Conservation (phyloP, 305 asterid genomes). For the Solanum hybrid region DNA sequence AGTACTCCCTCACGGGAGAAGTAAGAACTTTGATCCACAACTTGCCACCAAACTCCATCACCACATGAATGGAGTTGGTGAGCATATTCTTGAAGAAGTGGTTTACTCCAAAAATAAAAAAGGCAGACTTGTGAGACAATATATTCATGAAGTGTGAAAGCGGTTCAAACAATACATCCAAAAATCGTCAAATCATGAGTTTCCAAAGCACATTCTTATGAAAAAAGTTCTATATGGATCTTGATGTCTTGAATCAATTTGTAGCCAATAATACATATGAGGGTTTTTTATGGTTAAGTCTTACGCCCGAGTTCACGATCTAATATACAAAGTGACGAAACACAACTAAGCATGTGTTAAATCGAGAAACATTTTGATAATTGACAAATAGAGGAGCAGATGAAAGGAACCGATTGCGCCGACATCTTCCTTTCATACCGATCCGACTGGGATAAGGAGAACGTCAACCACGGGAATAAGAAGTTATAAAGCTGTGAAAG, state of each 20-base stretch:
- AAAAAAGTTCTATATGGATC: neutral
- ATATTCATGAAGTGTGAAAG: neutral
- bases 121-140: neutral
- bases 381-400: no score
- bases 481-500: no score
- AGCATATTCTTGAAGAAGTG: neutral
- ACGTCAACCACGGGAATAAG: no score
- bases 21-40: neutral
- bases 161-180: neutral
- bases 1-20: neutral
- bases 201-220: neutral
- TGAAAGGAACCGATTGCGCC: no score
- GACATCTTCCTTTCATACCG: no score
- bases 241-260: neutral
- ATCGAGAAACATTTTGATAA: no score
- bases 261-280: no score
- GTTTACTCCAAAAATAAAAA: neutral
- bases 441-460: no score
- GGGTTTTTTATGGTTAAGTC: neutral
- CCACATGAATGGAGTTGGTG: neutral
- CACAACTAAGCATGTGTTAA: neutral
- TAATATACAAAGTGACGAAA: neutral
- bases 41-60: neutral
- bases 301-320: neutral
- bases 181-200: neutral